Base-by-base conservation (phyloP, 305 asterid genomes). In the Lippia alba region DNA sequence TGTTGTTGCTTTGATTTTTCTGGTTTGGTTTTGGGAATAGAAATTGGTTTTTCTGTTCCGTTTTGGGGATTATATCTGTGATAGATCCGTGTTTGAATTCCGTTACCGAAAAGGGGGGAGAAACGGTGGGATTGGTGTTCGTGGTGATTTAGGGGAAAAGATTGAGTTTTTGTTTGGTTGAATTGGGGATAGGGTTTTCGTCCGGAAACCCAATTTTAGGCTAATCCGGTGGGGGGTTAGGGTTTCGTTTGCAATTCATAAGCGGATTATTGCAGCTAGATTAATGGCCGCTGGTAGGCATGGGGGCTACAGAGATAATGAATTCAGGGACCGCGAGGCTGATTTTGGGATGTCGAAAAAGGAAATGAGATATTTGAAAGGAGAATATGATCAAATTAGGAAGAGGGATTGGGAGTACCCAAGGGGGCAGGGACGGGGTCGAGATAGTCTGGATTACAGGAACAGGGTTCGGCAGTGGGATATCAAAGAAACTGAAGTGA, bases 201-300 rank as follows among this genome's bases (percentile, higher is more conserved):
- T 65, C 32, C 46, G 41, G 19, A 60, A 17, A 18, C 62, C 68
- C 45, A 20, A 12, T 50, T 60, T 71, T 40, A 12, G 78, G 76
- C 8, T 50, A 60, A 62, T 63, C 55, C 44, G 11, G 58, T 72
- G 30, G 12, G 71, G 71, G 4, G 62, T 59, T 65, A 50, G 78
- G 86, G 80, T 76, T 73, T 76, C 60, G 2, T 75, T 67, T 49
- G 48, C 51, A 60, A 12, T 49, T 34, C 53, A 33, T 36, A 24
- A 45, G 48, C 50, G 67, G 51, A 44, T 40, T 3, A 62, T 61
- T n/a, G 5, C 32, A 70, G 19, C 54, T 59, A 46, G 75, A 61
- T 61, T 69, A 74, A 93, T 91, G 98, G 94, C 90, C 4, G 86
- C 89, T 76, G 96, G 94, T 64, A 91, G 86, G 56, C 93, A 85